Evolutionary conservation across 106 monocot genomes (phyloP).

Genomic region (Dioscorea zingiberensis): DNA sequence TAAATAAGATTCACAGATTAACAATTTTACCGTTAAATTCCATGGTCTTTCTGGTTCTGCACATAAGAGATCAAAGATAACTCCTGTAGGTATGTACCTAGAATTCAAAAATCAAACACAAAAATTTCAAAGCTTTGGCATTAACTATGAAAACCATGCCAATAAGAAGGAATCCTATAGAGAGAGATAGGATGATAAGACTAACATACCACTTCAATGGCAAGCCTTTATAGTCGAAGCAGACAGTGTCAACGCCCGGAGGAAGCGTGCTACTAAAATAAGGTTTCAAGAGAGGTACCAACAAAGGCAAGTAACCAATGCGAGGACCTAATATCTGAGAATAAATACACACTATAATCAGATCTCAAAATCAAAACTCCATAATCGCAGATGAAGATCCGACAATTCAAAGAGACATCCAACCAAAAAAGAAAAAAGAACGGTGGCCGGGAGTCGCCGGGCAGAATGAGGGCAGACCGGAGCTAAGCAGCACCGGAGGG

Average conservation of each 20-base stretch:
- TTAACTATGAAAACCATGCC: too few species aligned
- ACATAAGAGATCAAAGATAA: slow-evolving; percentile 95
- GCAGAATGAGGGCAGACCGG: too few species aligned
- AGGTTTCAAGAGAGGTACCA: slow-evolving; percentile 71
- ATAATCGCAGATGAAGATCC: too few species aligned
- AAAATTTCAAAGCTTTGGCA: not conserved
- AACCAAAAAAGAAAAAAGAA: not conserved
- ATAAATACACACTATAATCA: not conserved
- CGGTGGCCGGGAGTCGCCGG: too few species aligned
- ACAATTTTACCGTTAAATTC: slow-evolving; percentile 80
- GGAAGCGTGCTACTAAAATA: slow-evolving; percentile 79
- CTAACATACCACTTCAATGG: slow-evolving; percentile 79
- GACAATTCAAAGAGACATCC: not conserved
- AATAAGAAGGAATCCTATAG: not conserved
- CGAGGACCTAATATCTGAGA: slow-evolving; percentile 71
- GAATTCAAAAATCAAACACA: too few species aligned
- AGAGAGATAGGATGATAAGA: not conserved
- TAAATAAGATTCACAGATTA: not conserved
- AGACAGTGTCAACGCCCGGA: slow-evolving; percentile 75
- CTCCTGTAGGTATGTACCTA: slow-evolving; percentile 92
- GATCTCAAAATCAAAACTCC: not conserved
- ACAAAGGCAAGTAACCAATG: slow-evolving; percentile 78
- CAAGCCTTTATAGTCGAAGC: slow-evolving; percentile 95
- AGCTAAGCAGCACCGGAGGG: too few species aligned
- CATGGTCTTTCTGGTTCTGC: slow-evolving; percentile 94